Base-by-base conservation (phyloP, 2,329 filamentous ascomycete species). In the Diaporthe citriasiana region DNA sequence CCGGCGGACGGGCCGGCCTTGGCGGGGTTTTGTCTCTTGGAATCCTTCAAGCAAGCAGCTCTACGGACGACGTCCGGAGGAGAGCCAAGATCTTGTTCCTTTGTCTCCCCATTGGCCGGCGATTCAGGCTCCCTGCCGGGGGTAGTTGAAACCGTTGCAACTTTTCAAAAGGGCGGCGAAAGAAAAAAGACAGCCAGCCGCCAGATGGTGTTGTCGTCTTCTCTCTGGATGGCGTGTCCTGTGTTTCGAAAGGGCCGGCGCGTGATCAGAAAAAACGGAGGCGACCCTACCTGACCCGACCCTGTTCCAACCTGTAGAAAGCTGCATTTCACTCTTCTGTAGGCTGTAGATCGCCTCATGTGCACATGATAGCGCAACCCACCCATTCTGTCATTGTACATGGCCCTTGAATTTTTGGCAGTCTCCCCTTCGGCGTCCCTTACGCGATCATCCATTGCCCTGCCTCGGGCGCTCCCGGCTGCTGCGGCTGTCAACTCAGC, bases 401-500 rank as follows among this genome's bases (percentile, higher is more conserved):
- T n/a, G n/a, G n/a, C n/a, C n/a, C n/a, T n/a, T n/a, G n/a, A n/a
- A n/a, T n/a, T n/a, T n/a, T n/a, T n/a, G n/a, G n/a, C n/a, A n/a
- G n/a, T n/a, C n/a, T n/a, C n/a, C n/a, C n/a, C n/a, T n/a, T n/a
- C n/a, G n/a, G n/a, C n/a, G n/a, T n/a, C n/a, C n/a, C n/a, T n/a
- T n/a, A n/a, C n/a, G n/a, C n/a, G n/a, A 17, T 9, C 59, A n/a
- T 65, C 40, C 25, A 3, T 51, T 4, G 17, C 2, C 22, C 8
- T 15, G 4, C 25, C 63, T 66, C 63, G 63, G 63, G 45, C 45
- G 63, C 63, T 66, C 25, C 63, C 63, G 45, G 63, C 63, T 66
- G 45, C 27, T 66, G 63, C 63, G 63, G 63, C 63, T 66, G 45
- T 65, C 60, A 65, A 65, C 45, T 35, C 60, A 66, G 60, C 60